phyloP scores from a whole-genome alignment of 208 protist genomes.

The Trypanosoma cruzi region DNA sequence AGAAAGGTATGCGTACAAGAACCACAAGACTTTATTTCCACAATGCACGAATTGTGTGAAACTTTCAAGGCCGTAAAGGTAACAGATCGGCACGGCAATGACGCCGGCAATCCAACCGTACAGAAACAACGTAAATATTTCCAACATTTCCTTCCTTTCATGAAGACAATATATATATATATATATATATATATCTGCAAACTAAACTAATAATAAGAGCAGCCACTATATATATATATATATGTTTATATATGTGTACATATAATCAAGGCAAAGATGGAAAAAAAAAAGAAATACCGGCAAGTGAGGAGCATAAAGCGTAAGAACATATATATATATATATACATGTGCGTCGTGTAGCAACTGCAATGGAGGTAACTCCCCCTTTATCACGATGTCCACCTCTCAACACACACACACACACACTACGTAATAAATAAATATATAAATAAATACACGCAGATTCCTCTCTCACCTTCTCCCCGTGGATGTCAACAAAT shows the following conservation, averaged over 20 bases:
- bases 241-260: slow-evolving; percentile 3
- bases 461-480: slow-evolving; percentile 12
- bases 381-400: no score
- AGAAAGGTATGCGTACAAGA: slow-evolving; percentile 1
- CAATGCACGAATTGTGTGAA: slow-evolving; percentile 33
- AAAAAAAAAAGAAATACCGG: no score
- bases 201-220: no score
- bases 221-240: no score
- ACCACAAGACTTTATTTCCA: slow-evolving; percentile 20
- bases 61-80: slow-evolving; percentile 53
- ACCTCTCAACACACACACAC: no score
- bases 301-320: no score
- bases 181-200: no score
- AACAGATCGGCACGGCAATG: slow-evolving; percentile 37
- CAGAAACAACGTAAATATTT: slow-evolving; percentile 32
- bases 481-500: background rate
- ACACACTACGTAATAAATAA: no score
- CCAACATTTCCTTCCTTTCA: background rate
- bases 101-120: slow-evolving; percentile 62
- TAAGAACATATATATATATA: no score
- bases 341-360: no score
- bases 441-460: slow-evolving; percentile 1
- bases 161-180: background rate
- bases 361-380: no score
- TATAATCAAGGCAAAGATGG: no score